Conservation (phyloP, 805 yeast species). For the Debaryomyces prosopidis region DNA sequence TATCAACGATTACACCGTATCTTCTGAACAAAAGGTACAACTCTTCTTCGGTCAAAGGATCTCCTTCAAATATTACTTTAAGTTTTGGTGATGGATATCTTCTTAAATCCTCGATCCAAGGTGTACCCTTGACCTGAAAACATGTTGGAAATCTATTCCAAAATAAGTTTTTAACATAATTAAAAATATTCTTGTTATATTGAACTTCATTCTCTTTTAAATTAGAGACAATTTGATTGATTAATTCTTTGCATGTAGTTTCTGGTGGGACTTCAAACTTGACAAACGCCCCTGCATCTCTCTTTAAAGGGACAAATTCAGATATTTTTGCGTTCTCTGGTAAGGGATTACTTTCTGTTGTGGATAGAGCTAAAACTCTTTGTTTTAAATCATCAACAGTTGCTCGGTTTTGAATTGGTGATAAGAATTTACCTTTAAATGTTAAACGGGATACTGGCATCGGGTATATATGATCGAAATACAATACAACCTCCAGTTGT, state of each 20-base stretch:
- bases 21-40: constrained; percentile 79
- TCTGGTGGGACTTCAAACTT: constrained; percentile 63
- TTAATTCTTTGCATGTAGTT: constrained; percentile 51
- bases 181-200: constrained; percentile 8
- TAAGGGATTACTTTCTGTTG: constrained; percentile 22
- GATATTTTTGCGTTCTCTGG: constrained; percentile 43
- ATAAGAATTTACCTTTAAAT: constrained; percentile 19
- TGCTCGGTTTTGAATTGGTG: constrained; percentile 12
- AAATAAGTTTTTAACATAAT: constrained; percentile 8
- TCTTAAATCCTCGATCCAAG: constrained; percentile 94
- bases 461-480: constrained; percentile 39
- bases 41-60: constrained; percentile 74
- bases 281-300: constrained; percentile 96
- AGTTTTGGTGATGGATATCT: constrained; percentile 68
- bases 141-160: constrained; percentile 45
- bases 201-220: constrained; percentile 24
- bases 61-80: constrained; percentile 74
- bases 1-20: constrained; percentile 82
- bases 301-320: constrained; percentile 64
- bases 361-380: constrained; percentile 6
- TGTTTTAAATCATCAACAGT: constrained; percentile 16
- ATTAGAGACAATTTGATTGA: constrained; percentile 50
- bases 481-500: constrained; percentile 32
- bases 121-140: constrained; percentile 82
- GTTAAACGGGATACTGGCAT: constrained; percentile 23